Evolutionary conservation across 306 rosid genomes (phyloP).

Genomic region (Begonia fuchsioides): DNA sequence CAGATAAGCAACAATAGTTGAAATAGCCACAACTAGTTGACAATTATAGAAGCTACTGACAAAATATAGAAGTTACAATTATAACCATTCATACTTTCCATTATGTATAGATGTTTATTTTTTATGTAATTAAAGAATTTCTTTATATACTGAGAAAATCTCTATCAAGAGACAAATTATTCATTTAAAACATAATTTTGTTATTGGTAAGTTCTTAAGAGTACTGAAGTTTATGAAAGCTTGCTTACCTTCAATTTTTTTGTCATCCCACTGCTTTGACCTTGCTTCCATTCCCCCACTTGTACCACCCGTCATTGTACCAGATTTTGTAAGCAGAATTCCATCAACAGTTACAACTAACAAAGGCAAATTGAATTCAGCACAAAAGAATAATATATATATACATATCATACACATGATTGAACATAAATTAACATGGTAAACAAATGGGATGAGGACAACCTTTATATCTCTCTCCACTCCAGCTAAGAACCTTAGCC

Average conservation of each 20-base stretch:
- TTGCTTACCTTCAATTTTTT: constrained; percentile 74
- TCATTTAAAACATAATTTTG: no score
- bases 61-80: no score
- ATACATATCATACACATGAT: constrained; percentile 1
- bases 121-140: no score
- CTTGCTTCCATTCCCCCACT: constrained; percentile 99
- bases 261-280: constrained; percentile 96
- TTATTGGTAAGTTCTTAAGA: constrained; percentile 7
- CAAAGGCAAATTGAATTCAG: constrained; percentile 11
- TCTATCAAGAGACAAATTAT: no score
- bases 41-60: no score
- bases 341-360: constrained; percentile 97
- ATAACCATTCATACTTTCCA: no score
- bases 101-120: no score
- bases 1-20: constrained; percentile 14
- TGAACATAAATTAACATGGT: not conserved
- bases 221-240: not conserved
- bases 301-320: constrained; percentile 99
- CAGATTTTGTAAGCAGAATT: constrained; percentile 82
- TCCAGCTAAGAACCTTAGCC: constrained; percentile 93
- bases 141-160: no score
- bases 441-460: constrained; percentile 3
- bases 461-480: constrained; percentile 96
- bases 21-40: constrained; percentile 8
- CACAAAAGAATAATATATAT: no score